A percentile compares a stretch with the other conserved stretches of the same genome.
These are phyloP conservation scores for Taxillus chinensis DNA, from an alignment of 164 flowering plant genomes.

Conservation along the genomic window DNA sequence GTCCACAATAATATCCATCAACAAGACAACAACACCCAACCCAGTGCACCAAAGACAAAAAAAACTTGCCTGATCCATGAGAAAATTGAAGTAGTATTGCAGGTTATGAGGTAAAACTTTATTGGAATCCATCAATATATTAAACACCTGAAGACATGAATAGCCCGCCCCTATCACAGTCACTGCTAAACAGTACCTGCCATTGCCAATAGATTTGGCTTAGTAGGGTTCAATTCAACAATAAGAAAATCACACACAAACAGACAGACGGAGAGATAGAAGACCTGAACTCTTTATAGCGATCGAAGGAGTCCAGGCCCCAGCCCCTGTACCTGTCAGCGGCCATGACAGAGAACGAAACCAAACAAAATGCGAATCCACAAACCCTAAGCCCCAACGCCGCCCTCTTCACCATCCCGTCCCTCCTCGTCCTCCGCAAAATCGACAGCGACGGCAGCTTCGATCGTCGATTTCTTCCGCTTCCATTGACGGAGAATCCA, in stretches of 20 bases:
- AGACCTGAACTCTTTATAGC: conserved; percentile 47
- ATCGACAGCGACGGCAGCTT: neutral
- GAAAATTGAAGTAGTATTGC: conserved; percentile 32
- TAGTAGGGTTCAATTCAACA: no score
- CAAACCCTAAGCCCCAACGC: conserved; percentile 31
- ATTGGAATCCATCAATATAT: conserved; percentile 22
- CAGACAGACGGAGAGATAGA: neutral
- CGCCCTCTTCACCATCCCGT: conserved; percentile 18
- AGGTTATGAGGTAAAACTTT: conserved; percentile 13
- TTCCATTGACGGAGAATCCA: neutral
- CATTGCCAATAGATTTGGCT: neutral
- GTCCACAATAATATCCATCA: neutral
- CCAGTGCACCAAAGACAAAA: no score
- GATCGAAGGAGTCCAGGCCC: conserved; percentile 43
- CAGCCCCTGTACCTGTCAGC: conserved; percentile 42
- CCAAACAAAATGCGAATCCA: conserved; percentile 34
- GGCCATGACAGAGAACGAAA: conserved; percentile 48
- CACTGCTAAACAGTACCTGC: conserved; percentile 49
- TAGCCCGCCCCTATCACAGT: conserved; percentile 45
- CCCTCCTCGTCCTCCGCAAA: conserved; percentile 13
- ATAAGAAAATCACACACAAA: no score
- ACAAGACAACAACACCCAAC: no score
- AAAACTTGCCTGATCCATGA: conserved; percentile 42
- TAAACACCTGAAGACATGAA: conserved; percentile 32
- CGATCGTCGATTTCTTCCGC: conserved; percentile 1